A percentile compares a stretch with the other conserved stretches of the same genome.
phyloP scores from a whole-genome alignment of 2,329 filamentous ascomycete species.

The Penicillium hesseltinei region DNA sequence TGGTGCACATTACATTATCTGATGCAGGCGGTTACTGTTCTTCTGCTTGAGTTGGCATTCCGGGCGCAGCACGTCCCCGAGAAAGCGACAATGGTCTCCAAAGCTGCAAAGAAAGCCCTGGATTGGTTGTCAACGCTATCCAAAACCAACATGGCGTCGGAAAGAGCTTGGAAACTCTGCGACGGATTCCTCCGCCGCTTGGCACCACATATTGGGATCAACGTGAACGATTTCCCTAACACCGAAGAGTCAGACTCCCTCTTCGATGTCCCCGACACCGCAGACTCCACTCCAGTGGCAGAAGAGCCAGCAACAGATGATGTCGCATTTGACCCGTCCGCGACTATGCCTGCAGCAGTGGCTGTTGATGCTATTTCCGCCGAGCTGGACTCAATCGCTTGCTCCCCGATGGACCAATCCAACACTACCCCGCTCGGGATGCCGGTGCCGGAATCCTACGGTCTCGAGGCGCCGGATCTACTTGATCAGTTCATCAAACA shows the following conservation, averaged over 20 bases:
- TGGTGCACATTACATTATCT: constrained; percentile 47
- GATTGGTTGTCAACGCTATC: constrained; percentile 37
- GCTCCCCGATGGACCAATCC: constrained; percentile 28
- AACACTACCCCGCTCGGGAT: constrained; percentile 19
- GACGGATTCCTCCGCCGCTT: constrained; percentile 37
- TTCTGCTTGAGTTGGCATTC: constrained; percentile 46
- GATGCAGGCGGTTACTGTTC: constrained; percentile 45
- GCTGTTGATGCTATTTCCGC: constrained; percentile 18
- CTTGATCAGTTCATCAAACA: constrained; percentile 28
- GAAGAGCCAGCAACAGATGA: constrained; percentile 12
- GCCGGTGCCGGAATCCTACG: constrained; percentile 14
- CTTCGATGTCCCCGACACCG: constrained; percentile 18
- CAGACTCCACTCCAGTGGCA: constrained; percentile 11
- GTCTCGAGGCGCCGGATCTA: constrained; percentile 27
- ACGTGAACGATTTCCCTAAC: constrained; percentile 32
- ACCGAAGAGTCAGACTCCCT: constrained; percentile 20
- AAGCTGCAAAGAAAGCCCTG: constrained; percentile 36
- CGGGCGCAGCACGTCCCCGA: constrained; percentile 44
- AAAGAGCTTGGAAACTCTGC: constrained; percentile 38
- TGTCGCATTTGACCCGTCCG: constrained; percentile 23
- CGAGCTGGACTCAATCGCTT: constrained; percentile 23
- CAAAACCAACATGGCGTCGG: constrained; percentile 29
- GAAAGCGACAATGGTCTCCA: constrained; percentile 37
- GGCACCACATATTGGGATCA: constrained; percentile 32
- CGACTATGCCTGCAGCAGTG: constrained; percentile 7